Percentiles rank a stretch among this genome's conserved stretches.
These are phyloP conservation scores for Malus asiatica DNA, from an alignment of 306 rosid species.

Conservation along the genomic window DNA sequence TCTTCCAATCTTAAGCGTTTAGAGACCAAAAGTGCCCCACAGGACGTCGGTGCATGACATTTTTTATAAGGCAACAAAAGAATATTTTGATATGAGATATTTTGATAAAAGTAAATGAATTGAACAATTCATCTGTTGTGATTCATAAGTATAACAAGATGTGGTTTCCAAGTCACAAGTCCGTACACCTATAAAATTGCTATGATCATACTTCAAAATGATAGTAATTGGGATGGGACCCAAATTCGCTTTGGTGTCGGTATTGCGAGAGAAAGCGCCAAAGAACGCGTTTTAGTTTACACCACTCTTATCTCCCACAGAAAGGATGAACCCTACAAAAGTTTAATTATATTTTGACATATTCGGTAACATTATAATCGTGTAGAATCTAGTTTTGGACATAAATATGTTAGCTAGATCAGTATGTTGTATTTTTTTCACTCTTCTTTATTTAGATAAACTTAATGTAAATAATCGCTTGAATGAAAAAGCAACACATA, in stretches of 20 bases:
- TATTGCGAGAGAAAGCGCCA: neutral
- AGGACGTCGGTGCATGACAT: neutral
- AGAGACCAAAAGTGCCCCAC: neutral
- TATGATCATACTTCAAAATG: neutral
- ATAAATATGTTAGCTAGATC: too few relatives aligned
- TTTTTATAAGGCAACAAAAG: neutral
- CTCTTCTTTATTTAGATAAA: too few relatives aligned
- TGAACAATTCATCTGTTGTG: too few relatives aligned
- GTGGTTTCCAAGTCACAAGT: neutral
- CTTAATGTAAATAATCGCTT: too few relatives aligned
- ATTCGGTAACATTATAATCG: too few relatives aligned
- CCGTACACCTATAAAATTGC: neutral
- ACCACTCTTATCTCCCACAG: neutral
- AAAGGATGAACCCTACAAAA: neutral
- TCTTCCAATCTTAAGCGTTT: neutral
- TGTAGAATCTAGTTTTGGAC: neutral
- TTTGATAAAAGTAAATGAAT: too few relatives aligned
- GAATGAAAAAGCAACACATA: too few relatives aligned
- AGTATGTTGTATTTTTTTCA: too few relatives aligned
- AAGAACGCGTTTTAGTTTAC: neutral
- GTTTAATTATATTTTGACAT: neutral
- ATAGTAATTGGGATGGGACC: neutral
- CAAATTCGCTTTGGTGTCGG: neutral
- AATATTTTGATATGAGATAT: too few relatives aligned
- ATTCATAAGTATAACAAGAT: neutral